Base-by-base conservation (phyloP, 495 filamentous ascomycete genomes). In the Podospora pseudoanserina region DNA sequence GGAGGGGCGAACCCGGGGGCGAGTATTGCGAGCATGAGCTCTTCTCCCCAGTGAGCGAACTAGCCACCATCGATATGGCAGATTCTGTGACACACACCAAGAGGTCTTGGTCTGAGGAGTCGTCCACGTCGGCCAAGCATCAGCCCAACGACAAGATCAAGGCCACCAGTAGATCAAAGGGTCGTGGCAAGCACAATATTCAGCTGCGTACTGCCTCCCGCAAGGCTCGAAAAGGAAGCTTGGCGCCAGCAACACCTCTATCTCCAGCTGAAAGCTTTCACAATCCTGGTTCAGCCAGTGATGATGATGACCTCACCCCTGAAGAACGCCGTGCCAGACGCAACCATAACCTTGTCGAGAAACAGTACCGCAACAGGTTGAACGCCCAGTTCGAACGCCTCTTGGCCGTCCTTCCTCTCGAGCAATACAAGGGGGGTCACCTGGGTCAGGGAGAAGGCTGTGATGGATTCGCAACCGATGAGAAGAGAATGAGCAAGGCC, bases 281-380 rank as follows among this genome's bases (percentile, higher is more conserved):
- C 30, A 34, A 11, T 55, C 19, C 6, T 54, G 7, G 1, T 16
- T 18, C 7, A 13, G 49, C 20, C 3, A 63, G 66, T 11, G 55
- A 26, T 9, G 66, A 72, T n/a, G 65, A 70, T 32, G 60, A 32
- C 54, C 62, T 72, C 23, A 71, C 67, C 5, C 65, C 68, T 7
- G 74, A 75, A 23, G 71, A 76, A 55, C 68, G 71, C 39, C 68
- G 72, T 16, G 71, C 73, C 49, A 64, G 74, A 18, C 67, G 68
- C 18, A 75, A 71, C 55, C 74, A 76, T 66, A 76, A 76, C 73
- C 39, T 71, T 4, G 74, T 76, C 28, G 74, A 76, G 58, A 75
- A 76, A 64, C 74, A 76, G 64, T 76, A 76, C 62, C 73, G 74
- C 16, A 75, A 73, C 56, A 67, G 74, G 5, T 66, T 76, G 60